These are phyloP conservation scores for Sechiopsis laciniata DNA, from an alignment of 306 rosid genomes.

Conservation along the genomic window DNA sequence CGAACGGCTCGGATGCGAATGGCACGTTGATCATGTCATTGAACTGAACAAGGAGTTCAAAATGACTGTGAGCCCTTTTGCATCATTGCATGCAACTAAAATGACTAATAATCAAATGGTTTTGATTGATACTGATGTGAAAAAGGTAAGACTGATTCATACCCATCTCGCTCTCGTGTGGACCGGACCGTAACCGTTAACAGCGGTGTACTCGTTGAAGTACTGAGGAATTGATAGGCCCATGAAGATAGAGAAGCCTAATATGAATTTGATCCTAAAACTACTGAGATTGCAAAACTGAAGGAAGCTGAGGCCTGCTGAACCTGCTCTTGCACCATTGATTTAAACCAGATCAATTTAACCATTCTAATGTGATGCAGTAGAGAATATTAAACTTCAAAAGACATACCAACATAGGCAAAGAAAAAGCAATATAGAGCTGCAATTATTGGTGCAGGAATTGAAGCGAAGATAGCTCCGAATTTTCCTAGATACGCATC, in stretches of 20 bases:
- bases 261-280: conserved; percentile 62
- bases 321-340: conserved; percentile 47
- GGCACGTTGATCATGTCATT: conserved; percentile 96
- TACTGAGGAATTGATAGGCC: conserved; percentile 87
- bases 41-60: conserved; percentile 41
- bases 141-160: conserved; percentile 4
- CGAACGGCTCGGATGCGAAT: conserved; percentile 72
- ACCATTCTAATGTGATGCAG: conserved; percentile 9
- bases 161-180: conserved; percentile 95
- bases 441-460: conserved; percentile 82
- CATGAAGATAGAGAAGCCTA: conserved; percentile 88
- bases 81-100: neutral
- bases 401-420: conserved; percentile 81
- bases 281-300: conserved; percentile 93
- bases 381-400: conserved; percentile 4
- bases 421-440: conserved; percentile 90
- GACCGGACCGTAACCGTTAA: conserved; percentile 78
- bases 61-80: neutral
- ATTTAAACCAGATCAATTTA: conserved; percentile 1
- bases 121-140: neutral
- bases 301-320: conserved; percentile 77
- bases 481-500: conserved; percentile 55
- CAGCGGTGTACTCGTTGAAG: conserved; percentile 83
- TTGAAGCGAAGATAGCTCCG: conserved; percentile 95
- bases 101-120: conserved; percentile 1